A percentile compares a stretch with the other conserved stretches of the same genome.
phyloP scores from a whole-genome alignment of 2,329 filamentous ascomycete species.

The Scorias spongiosa region DNA sequence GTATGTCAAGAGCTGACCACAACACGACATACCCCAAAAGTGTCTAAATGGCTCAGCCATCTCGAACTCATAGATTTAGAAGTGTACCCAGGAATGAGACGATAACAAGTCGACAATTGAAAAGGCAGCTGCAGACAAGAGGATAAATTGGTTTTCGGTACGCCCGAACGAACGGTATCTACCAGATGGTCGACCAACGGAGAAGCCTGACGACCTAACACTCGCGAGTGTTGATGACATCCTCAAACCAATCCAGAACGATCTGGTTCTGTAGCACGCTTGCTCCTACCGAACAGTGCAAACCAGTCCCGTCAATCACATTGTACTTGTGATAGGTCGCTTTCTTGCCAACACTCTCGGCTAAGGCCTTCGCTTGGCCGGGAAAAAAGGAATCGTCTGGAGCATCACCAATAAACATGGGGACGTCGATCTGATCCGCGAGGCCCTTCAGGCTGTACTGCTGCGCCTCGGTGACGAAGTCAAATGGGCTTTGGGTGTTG shows the following conservation, averaged over 20 bases:
- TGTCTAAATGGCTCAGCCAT: too few species aligned
- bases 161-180: too few species aligned
- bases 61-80: too few species aligned
- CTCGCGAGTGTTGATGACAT: neutral
- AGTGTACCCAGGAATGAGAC: too few species aligned
- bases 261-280: neutral
- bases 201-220: too few species aligned
- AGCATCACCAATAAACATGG: constrained; percentile 3
- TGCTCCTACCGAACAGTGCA: neutral
- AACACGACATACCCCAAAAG: too few species aligned
- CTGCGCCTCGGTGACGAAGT: neutral
- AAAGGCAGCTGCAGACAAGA: too few species aligned
- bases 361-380: neutral
- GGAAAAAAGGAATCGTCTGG: neutral
- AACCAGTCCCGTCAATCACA: neutral
- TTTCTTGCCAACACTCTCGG: neutral
- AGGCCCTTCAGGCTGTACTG: constrained; percentile 13
- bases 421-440: constrained; percentile 5
- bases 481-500: constrained; percentile 2
- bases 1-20: too few species aligned
- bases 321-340: neutral
- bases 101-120: too few species aligned
- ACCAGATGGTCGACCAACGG: too few species aligned
- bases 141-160: too few species aligned
- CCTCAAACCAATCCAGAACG: neutral